Base-by-base conservation (phyloP, 768 basidiomycete species). In the Phlegmacium glaucopus region DNA sequence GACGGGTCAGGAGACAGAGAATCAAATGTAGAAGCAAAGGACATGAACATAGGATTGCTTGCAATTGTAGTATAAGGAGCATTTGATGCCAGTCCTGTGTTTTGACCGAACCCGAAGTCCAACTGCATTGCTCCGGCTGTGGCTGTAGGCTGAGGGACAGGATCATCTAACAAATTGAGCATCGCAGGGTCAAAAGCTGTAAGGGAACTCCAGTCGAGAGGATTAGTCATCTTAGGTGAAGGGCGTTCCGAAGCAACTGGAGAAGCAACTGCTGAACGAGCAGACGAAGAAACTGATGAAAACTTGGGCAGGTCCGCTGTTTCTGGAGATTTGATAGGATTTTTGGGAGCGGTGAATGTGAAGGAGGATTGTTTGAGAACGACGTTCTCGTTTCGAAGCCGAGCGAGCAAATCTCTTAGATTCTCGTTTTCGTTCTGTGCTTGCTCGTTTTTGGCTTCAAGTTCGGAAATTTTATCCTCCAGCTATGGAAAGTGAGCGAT, bases 301-400 rank as follows among this genome's bases (percentile, higher is more conserved):
- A 51, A 53, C 42, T 30, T 58, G 49, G 48, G 50, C 34, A 54
- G 49, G 10, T 57, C 51, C 53, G 32, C 36, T 47, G 7, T 16
- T 40, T 16, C 45, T 39, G 52, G 35, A 44, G 35, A 39, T 28
- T 44, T 15, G 32, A 46, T 34, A 6, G 60, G 54, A 43, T 56
- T 51, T 48, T 72, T 72, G 11, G 90, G 87, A 36, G 93, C 77
- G 1, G 82, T 66, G 60, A 95, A 95, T 1, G 92, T 94, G 65
- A 96, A 97, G 2, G 85, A 74, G 0, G 79, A 67, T 61, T 90
- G 80, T 65, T 89, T 93, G 57, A 96, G 78, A 42, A 81, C 69
- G 45, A 90, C 67, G 53, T 94, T 95, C 71, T 97, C 94, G 47
- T 81, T 82, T 62, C 94, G 94, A 2, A 97, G 73, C 10, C 93